Evolutionary conservation across 345 rosid species (phyloP), one percentile per base, ranked within the genome.

Genomic region (Melaleuca quinquenervia): DNA sequence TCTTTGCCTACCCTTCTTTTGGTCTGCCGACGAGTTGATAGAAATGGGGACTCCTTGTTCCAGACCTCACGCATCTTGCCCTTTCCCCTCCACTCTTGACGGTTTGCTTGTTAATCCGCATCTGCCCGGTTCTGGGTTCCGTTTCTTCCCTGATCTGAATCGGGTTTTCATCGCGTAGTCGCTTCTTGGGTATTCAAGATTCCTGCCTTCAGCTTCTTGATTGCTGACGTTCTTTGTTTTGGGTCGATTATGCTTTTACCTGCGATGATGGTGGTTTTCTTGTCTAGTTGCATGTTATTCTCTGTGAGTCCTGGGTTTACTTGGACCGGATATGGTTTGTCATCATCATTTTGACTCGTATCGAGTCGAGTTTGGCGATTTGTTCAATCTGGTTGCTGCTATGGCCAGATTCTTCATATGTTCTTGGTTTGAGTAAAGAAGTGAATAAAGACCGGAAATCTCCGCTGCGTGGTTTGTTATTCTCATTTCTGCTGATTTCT

Each of bases 141-240:
- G 13, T 45, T 70, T 70, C 70, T 52, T 75, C 54, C 78, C 84
- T 90, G 91, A 90, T 90, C 90, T 88, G 89, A 86, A 62, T 88
- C 88, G 88, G 85, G 83, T 86, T 60, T 49, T 21, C 80, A 11
- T 70, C 20, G 48, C 80, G 7, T 36, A 36, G 44, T 48, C n/a
- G 60, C 62, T 85, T 85, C 87, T 85, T 70, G 86, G 90, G 89
- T 88, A 87, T 86, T 84, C 62, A 58, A 48, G 87, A 90, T 90
- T 88, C 83, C 62, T 56, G 62, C 62, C 62, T 55, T 55, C 60
- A 32, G 76, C 29, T 64, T 20, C 21, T 32, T 70, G 76, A 64
- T 64, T 62, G 15, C 76, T 16, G 44, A 32, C 29, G 21, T 64
- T 15, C 7, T 3, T 53, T 53, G 24, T 8, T 24, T 20, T 53